Evolutionary conservation across 2,329 filamentous ascomycete species (phyloP).

Genomic region (Macrophomina pseudophaseolina): DNA sequence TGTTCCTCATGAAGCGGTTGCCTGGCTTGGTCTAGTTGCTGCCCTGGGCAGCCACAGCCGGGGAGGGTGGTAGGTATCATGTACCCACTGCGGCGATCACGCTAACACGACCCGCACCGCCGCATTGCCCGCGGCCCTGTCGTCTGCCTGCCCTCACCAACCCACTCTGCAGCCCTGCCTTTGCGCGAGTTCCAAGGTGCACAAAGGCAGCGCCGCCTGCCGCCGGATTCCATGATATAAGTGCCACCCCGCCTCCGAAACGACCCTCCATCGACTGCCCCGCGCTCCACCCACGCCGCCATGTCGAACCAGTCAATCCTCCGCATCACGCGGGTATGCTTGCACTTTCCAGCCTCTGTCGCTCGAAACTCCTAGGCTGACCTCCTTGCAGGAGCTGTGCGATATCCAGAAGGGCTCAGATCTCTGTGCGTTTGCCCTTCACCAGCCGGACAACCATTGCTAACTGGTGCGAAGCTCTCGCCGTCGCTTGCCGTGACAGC

Average conservation of each 20-base stretch:
- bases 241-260: neutral
- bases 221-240: constrained; percentile 10
- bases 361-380: constrained; percentile 29
- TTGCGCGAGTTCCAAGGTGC: neutral
- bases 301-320: constrained; percentile 89
- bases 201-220: neutral
- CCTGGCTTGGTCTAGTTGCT: neutral
- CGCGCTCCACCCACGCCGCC: constrained; percentile 15
- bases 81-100: constrained; percentile 4
- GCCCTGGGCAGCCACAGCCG: constrained; percentile 8
- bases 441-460: constrained; percentile 19
- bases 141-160: neutral
- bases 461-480: constrained; percentile 66
- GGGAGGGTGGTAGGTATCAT: neutral
- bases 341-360: constrained; percentile 3
- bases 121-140: constrained; percentile 8
- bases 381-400: constrained; percentile 70
- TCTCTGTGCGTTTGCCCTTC: constrained; percentile 66
- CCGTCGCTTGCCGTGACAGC: constrained; percentile 83
- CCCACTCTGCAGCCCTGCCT: constrained; percentile 15
- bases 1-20: constrained; percentile 7
- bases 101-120: constrained; percentile 1
- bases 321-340: constrained; percentile 78
- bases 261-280: neutral
- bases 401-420: constrained; percentile 84